Percentiles rank a stretch among this genome's conserved stretches.
Evolutionary conservation across 1,284 basidiomycete species (phyloP).

Genomic region (Fereydounia khargensis): DNA sequence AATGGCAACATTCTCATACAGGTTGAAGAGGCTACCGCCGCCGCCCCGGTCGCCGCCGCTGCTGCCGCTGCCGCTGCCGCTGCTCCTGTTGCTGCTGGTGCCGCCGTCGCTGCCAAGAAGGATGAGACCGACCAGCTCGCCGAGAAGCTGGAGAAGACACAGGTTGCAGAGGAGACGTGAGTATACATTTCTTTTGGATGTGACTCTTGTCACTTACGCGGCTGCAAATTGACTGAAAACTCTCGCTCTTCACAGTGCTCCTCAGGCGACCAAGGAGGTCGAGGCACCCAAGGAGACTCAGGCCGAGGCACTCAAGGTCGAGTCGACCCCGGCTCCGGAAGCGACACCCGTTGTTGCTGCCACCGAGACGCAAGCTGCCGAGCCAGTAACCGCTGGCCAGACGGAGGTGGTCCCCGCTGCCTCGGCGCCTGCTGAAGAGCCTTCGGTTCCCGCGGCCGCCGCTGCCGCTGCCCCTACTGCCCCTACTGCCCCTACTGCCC

Average conservation of each 20-base stretch:
- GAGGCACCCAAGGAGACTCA: background rate
- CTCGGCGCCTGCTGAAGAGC: background rate
- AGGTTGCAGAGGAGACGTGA: slow-evolving; percentile 22
- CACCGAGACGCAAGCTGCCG: background rate
- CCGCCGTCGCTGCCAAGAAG: slow-evolving; percentile 1
- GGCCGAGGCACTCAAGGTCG: too few species aligned
- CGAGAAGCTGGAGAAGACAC: slow-evolving; percentile 22
- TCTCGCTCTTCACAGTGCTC: background rate
- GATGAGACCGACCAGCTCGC: slow-evolving; percentile 39
- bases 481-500: background rate
- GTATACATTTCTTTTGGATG: background rate
- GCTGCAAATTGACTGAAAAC: background rate
- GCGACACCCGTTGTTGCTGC: slow-evolving; percentile 8
- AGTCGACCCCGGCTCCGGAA: slow-evolving; percentile 1
- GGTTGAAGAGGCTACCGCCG: background rate
- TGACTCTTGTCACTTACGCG: background rate
- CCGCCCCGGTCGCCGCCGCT: background rate
- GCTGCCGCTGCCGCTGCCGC: background rate
- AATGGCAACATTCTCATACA: background rate
- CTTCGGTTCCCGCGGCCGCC: background rate
- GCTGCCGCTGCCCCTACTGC: background rate
- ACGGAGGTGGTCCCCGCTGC: background rate
- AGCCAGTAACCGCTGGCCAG: background rate
- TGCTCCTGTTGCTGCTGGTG: background rate
- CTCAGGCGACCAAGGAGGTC: background rate